phyloP scores from a whole-genome alignment of 2,329 filamentous ascomycete genomes.

The Aspergillus floridensis region DNA sequence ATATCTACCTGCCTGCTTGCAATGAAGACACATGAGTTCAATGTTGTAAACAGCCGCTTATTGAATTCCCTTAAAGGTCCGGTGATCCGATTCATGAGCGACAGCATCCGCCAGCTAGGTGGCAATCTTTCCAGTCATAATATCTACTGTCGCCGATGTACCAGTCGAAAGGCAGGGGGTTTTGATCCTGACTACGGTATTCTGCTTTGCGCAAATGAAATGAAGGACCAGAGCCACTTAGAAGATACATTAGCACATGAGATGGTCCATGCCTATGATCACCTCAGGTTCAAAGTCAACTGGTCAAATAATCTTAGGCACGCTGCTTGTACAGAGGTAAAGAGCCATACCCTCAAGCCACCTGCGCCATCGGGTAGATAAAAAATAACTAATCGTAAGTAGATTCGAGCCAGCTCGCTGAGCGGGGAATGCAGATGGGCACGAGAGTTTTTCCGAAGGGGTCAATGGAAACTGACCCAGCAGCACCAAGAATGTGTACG shows the following conservation, averaged over 20 bases:
- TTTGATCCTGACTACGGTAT: conserved; percentile 88
- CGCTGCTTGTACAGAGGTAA: conserved; percentile 88
- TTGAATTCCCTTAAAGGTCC: conserved; percentile 52
- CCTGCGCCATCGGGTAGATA: not conserved
- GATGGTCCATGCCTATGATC: conserved; percentile 97
- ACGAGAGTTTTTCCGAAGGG: conserved; percentile 77
- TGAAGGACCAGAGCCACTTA: conserved; percentile 73
- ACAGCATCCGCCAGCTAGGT: conserved; percentile 76
- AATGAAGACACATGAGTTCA: not conserved
- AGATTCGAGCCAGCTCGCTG: conserved; percentile 90
- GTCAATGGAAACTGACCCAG: conserved; percentile 84
- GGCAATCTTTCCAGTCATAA: conserved; percentile 71
- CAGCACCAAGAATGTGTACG: conserved; percentile 94
- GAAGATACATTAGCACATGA: conserved; percentile 96
- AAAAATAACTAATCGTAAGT: conserved; percentile 12
- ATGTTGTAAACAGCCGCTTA: not conserved
- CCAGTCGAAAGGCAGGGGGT: conserved; percentile 70
- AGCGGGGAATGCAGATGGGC: conserved; percentile 92
- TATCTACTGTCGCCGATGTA: conserved; percentile 79
- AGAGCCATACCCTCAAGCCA: conserved; percentile 17
- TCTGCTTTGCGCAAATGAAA: conserved; percentile 86
- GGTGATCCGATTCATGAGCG: conserved; percentile 78
- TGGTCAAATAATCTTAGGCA: conserved; percentile 78
- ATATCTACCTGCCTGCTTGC: not conserved
- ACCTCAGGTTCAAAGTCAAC: conserved; percentile 86